These are phyloP conservation scores for Helotiales sp. DNA, from an alignment of 2,329 filamentous ascomycete species.

Conservation along the genomic window DNA sequence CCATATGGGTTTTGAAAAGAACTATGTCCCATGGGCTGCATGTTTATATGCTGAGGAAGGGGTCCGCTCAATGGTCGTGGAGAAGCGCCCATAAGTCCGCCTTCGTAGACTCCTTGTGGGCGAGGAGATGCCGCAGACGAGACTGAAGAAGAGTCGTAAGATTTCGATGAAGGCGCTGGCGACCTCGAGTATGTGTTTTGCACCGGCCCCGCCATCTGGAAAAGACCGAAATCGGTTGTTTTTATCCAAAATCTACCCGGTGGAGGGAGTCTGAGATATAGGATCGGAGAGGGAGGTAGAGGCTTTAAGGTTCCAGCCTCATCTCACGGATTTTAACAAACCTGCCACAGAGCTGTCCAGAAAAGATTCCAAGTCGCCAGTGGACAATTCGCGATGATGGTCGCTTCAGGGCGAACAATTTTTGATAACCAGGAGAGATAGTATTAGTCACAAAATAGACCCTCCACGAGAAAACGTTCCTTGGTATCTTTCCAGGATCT, in stretches of 20 bases:
- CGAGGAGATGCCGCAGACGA: conserved; percentile 62
- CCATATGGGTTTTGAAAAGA: conserved; percentile 33
- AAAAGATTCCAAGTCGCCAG: conserved; percentile 5
- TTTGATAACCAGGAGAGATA: conserved; percentile 11
- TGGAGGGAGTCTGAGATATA: conserved; percentile 20
- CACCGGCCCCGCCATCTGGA: conserved; percentile 54
- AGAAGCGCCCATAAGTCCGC: conserved; percentile 53
- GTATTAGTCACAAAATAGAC: conserved; percentile 22
- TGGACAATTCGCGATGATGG: not conserved
- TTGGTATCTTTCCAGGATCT: conserved; percentile 20
- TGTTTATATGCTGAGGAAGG: conserved; percentile 53
- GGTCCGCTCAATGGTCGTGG: conserved; percentile 50
- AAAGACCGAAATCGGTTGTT: conserved; percentile 14
- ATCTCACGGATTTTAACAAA: conserved; percentile 21
- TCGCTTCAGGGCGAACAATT: conserved; percentile 4
- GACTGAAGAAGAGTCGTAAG: conserved; percentile 64
- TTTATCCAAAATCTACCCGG: conserved; percentile 23
- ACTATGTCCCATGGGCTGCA: conserved; percentile 42
- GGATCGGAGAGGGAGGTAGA: conserved; percentile 14
- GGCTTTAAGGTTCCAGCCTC: conserved; percentile 24
- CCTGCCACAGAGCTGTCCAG: conserved; percentile 8
- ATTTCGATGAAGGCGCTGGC: conserved; percentile 60
- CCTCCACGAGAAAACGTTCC: conserved; percentile 3
- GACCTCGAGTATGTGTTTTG: conserved; percentile 61
- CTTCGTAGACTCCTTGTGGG: conserved; percentile 52